Conservation (phyloP, 1,284 basidiomycete genomes). For the Leccinum solheimii region DNA sequence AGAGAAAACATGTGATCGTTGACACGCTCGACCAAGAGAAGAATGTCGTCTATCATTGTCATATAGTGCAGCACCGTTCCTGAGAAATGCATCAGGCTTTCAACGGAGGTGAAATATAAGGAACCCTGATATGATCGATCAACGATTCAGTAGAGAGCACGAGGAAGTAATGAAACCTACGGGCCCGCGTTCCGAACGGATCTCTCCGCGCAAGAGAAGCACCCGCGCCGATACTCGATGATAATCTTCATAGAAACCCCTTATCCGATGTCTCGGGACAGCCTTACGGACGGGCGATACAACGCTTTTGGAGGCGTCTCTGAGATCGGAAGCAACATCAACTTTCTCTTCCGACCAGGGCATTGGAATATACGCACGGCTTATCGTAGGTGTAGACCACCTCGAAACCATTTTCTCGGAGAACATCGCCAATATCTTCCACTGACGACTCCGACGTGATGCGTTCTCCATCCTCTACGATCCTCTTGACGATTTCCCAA, state of each 20-base stretch:
- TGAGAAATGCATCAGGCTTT: constrained; percentile 36
- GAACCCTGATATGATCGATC: constrained; percentile 31
- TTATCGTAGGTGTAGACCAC: constrained; percentile 39
- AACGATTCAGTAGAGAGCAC: background rate
- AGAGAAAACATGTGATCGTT: constrained; percentile 36
- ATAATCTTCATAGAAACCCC: constrained; percentile 44
- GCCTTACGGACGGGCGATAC: constrained; percentile 38
- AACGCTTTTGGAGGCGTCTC: constrained; percentile 46
- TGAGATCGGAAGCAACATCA: constrained; percentile 18
- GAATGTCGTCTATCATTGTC: constrained; percentile 30
- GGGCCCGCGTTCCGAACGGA: constrained; percentile 43
- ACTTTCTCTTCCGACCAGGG: background rate
- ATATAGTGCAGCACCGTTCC: constrained; percentile 39
- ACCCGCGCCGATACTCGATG: constrained; percentile 35
- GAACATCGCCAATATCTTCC: constrained; percentile 32
- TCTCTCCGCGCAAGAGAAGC: constrained; percentile 42
- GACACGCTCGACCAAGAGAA: constrained; percentile 36
- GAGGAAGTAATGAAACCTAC: constrained; percentile 26
- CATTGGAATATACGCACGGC: constrained; percentile 32
- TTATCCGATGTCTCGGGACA: constrained; percentile 34
- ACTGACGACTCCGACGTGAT: constrained; percentile 26
- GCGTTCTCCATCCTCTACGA: constrained; percentile 24
- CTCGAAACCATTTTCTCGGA: constrained; percentile 40
- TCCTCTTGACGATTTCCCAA: constrained; percentile 22
- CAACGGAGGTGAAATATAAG: constrained; percentile 41